Evolutionary conservation across 352 stramenopile genomes (phyloP), one percentile per base, ranked within the genome.

Genomic region (Lagenidium giganteum): DNA sequence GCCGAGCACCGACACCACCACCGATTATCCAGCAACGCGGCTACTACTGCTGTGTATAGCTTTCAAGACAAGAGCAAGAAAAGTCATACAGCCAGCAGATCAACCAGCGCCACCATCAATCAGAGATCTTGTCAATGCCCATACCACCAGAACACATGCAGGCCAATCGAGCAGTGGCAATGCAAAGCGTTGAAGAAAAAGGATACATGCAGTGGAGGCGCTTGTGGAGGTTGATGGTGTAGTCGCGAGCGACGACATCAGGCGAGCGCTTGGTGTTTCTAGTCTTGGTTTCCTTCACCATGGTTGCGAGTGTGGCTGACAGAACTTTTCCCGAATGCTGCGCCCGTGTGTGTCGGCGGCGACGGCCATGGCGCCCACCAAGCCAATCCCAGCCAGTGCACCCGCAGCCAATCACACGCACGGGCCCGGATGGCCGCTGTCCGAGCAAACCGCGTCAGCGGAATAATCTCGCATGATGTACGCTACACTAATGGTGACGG

Each of bases 141-240:
- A n/a, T n/a, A n/a, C n/a, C n/a, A n/a, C n/a, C n/a, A n/a, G n/a
- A 61, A 26, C 21, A 50, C 32, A 64, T 64, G 46, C 37, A 64
- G n/a, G n/a, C n/a, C n/a, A n/a, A n/a, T n/a, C n/a, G n/a, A n/a
- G n/a, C n/a, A n/a, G n/a, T n/a, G n/a, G n/a, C 8, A 20, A 51
- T 29, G 31, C 29, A 65, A 47, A 49, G 43, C 39, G 54, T 66
- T 56, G 60, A 65, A 61, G 67, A 70, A 79, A 87, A 87, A 87
- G 71, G 70, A 87, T 91, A 91, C 77, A 69, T 74, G 81, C 75
- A 70, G 70, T 98, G 92, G 49, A 97, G 83, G 64, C 90, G 70
- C 87, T 99, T 99, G 79, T 98, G 93, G 50, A 99, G 87, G 75
- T 99, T 96, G 79, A 99, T 98, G 42, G 96, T 99, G 86, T 98